Conservation (phyloP, 129 eudicot genomes). For the Flaveria linearis region DNA sequence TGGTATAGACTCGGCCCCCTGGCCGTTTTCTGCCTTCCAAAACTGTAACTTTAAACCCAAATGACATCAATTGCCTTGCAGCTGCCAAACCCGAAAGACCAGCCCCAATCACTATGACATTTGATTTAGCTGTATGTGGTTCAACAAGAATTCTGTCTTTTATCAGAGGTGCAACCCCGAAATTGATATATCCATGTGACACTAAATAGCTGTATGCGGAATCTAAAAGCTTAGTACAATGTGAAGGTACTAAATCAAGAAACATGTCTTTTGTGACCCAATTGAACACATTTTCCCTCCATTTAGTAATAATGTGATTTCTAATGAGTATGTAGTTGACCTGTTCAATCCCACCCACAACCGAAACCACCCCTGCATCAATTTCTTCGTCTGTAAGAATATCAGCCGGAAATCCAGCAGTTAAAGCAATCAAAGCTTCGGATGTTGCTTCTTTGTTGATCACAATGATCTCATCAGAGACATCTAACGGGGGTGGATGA, state of each 20-base stretch:
- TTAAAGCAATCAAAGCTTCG: conserved; percentile 80
- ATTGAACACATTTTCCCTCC: conserved; percentile 84
- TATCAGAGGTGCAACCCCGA: conserved; percentile 79
- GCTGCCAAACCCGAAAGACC: conserved; percentile 96
- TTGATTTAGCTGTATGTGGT: conserved; percentile 26
- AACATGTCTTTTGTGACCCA: conserved; percentile 88
- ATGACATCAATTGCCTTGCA: conserved; percentile 82
- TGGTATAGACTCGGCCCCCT: conserved; percentile 88
- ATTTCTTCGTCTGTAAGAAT: conserved; percentile 76
- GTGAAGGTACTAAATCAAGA: conserved; percentile 67
- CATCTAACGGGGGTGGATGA: conserved; percentile 34
- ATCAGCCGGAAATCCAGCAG: conserved; percentile 96
- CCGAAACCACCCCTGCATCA: conserved; percentile 78
- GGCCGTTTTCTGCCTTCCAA: conserved; percentile 93
- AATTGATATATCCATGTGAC: conserved; percentile 86
- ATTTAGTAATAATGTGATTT: conserved; percentile 80
- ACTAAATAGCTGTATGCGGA: conserved; percentile 75
- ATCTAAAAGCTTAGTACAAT: conserved; percentile 63
- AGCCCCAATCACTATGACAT: conserved; percentile 85
- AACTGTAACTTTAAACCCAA: conserved; percentile 89
- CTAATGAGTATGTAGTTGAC: conserved; percentile 86
- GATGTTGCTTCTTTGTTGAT: conserved; percentile 90
- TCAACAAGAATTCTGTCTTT: conserved; percentile 56
- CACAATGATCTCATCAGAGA: conserved; percentile 86
- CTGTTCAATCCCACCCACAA: conserved; percentile 93